Conservation (phyloP, 495 filamentous ascomycete genomes). For the Aspergillus olivimuriae region DNA sequence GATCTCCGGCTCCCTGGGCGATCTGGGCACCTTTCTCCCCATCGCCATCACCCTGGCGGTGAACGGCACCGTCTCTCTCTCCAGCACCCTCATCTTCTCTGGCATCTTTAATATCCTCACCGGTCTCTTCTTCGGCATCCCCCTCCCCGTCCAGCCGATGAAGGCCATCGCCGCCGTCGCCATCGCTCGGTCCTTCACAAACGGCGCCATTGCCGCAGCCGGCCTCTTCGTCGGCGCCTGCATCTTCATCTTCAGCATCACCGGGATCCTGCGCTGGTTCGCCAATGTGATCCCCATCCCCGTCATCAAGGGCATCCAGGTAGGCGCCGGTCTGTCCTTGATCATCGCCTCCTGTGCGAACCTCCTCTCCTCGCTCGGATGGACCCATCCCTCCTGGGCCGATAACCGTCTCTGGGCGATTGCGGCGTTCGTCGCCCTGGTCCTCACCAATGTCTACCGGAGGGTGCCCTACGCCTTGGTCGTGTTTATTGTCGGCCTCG, state of each 20-base stretch:
- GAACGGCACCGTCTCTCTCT: constrained; percentile 67
- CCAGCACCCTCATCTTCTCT: constrained; percentile 79
- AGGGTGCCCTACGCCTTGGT: constrained; percentile 70
- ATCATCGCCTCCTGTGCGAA: constrained; percentile 64
- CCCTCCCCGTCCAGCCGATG: constrained; percentile 83
- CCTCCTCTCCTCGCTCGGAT: constrained; percentile 54
- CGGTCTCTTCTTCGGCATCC: constrained; percentile 76
- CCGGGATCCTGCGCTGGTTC: constrained; percentile 65
- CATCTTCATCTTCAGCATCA: constrained; percentile 69
- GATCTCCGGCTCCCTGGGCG: constrained; percentile 84
- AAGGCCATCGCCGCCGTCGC: constrained; percentile 89
- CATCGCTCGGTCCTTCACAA: constrained; percentile 58
- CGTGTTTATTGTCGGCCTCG: constrained; percentile 58
- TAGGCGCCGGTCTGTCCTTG: constrained; percentile 79
- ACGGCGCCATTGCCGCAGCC: constrained; percentile 66
- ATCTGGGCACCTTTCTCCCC: constrained; percentile 86
- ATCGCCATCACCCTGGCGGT: constrained; percentile 77
- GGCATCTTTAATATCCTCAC: constrained; percentile 81
- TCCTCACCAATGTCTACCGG: constrained; percentile 52
- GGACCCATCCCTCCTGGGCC: constrained; percentile 50
- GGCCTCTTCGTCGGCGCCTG: constrained; percentile 68
- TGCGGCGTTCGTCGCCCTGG: constrained; percentile 60
- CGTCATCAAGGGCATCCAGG: constrained; percentile 89
- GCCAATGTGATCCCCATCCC: constrained; percentile 69
- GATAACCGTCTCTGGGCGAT: constrained; percentile 73